A percentile compares a stretch with the other conserved stretches of the same genome.
Evolutionary conservation across 208 protist species (phyloP).

Genomic region (Trypanosoma theileri): DNA sequence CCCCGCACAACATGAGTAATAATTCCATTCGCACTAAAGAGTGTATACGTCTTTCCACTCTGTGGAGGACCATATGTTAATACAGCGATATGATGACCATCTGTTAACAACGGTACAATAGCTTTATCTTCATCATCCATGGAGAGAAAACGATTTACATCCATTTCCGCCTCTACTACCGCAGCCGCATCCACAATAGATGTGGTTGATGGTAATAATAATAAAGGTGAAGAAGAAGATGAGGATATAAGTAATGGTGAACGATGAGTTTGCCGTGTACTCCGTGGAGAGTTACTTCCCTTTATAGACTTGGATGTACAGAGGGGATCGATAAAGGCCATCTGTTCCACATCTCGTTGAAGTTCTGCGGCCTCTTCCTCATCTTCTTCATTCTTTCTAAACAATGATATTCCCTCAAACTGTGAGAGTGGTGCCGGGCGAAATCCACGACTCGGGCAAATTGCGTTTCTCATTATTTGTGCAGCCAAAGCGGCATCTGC

Average conservation of each 20-base stretch:
- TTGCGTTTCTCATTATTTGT: background rate
- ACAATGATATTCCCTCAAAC: background rate
- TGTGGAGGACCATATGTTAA: conserved; percentile 63
- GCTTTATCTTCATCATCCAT: conserved; percentile 7
- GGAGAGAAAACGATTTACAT: background rate
- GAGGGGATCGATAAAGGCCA: conserved; percentile 4
- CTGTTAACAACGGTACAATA: conserved; percentile 35
- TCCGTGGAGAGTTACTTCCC: background rate
- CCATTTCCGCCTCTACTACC: background rate
- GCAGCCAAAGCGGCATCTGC: background rate
- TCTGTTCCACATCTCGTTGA: conserved; percentile 19
- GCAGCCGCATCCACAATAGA: background rate
- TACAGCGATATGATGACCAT: conserved; percentile 49
- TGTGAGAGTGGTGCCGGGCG: background rate
- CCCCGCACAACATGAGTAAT: too few relatives aligned
- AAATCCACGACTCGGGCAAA: background rate
- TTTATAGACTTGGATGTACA: background rate
- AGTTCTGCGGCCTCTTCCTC: conserved; percentile 1
- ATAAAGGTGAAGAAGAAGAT: too few relatives aligned
- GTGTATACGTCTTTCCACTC: conserved; percentile 72
- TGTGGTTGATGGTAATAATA: too few relatives aligned
- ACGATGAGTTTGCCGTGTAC: too few relatives aligned
- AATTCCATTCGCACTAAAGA: conserved; percentile 29
- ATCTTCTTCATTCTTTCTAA: background rate
- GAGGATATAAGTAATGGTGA: too few relatives aligned